phyloP scores from a whole-genome alignment of 1,139 yeast genomes.

The Geotrichum europaeum region DNA sequence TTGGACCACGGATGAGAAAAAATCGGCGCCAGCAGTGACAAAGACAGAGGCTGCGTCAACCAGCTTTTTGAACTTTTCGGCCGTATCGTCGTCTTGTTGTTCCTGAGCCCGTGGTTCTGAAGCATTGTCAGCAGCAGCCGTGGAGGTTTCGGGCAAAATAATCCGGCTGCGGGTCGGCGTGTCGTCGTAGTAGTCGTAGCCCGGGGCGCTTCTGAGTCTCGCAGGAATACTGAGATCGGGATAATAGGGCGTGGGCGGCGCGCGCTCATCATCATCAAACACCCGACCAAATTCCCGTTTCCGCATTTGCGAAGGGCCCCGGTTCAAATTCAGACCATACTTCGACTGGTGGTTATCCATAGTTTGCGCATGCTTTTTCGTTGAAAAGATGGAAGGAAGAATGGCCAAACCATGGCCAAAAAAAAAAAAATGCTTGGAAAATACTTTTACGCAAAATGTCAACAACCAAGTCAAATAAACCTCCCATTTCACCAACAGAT shows the following conservation, averaged over 20 bases:
- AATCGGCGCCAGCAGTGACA: slow-evolving; percentile 2
- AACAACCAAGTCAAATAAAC: not conserved
- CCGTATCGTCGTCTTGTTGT: not conserved
- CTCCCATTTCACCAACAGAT: not conserved
- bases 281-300: not conserved
- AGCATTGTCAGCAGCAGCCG: not conserved
- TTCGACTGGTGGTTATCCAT: not conserved
- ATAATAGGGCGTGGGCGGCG: not conserved
- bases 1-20: not conserved
- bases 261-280: not conserved
- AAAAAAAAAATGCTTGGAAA: not conserved
- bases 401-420: not conserved
- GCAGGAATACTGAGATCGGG: not conserved
- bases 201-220: not conserved
- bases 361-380: not conserved
- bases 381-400: not conserved
- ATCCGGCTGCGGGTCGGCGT: not conserved
- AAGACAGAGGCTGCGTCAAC: not conserved
- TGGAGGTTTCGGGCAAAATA: not conserved
- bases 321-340: not conserved
- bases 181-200: not conserved
- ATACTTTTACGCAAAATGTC: not conserved
- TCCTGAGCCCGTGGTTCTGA: not conserved
- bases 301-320: not conserved
- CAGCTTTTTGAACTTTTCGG: not conserved